Evolutionary conservation across 164 flowering plant species (phyloP), one percentile per base, ranked within the genome.

Genomic region (Dillenia turbinata): DNA sequence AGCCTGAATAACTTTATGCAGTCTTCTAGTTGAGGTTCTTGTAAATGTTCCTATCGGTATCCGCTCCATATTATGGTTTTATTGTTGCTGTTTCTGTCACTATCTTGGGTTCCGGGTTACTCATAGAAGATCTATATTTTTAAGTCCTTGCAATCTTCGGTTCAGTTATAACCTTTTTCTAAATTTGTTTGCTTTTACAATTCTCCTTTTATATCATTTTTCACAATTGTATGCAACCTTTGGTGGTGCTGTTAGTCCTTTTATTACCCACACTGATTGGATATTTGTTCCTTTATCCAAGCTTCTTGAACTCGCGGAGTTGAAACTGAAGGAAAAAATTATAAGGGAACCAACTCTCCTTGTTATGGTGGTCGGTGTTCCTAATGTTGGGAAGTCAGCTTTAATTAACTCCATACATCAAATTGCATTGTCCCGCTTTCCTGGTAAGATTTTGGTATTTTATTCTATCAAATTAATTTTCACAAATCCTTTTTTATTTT

Each of bases 341-440:
- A 73, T 84, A 44, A 87, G 81, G 77, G 95, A 94, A 60, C 97
- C 98, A n/a, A 94, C 98, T 59, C 89, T 94, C 49, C 96, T 91
- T 69, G 89, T 94, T 43, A 86, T 91, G 95, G 97, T 94, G 48
- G 86, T 94, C 70, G 97, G 98, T 65, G 97, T 91, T 69, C 98
- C 98, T 12, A 94, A 94, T 78, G 95, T 94, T 60, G 98, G 98
- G 57, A 94, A 94, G 68, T 94, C 98, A 15, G 84, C 95, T 61
- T 75, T 91, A 64, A 91, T 94, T 47, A 91, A 94, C 62, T 85
- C 88, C 52, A 83, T 94, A 60, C 87, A 89, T 76, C 97, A 73
- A 71, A 87, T 91, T 66, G 91, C 98, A 26, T 69, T 81, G 48
- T 49, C 83, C 54, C 82, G 85, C 61, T 89, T 94, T 74, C 92